phyloP scores from a whole-genome alignment of 177 flowering plant species.

The Tripterygium wilfordii region DNA sequence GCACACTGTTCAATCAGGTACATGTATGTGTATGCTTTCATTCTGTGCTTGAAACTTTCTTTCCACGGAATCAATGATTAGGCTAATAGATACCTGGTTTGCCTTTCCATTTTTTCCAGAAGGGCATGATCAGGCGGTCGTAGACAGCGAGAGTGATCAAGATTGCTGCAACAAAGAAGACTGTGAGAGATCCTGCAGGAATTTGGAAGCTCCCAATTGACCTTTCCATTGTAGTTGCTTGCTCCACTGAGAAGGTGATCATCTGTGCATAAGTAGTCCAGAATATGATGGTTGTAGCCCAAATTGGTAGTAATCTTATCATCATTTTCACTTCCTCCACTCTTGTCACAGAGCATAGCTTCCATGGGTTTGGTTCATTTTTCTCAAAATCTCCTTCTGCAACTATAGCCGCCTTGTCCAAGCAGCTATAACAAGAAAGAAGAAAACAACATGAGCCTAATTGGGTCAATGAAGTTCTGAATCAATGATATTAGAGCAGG shows the following conservation, averaged over 20 bases:
- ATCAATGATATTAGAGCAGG: not conserved
- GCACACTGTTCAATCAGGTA: slow-evolving; percentile 4
- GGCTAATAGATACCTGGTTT: slow-evolving; percentile 68
- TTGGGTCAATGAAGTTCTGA: not conserved
- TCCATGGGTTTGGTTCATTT: slow-evolving; percentile 18
- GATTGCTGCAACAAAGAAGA: slow-evolving; percentile 48
- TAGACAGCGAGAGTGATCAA: slow-evolving; percentile 38
- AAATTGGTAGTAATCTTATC: slow-evolving; percentile 26
- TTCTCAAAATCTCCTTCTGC: slow-evolving; percentile 19
- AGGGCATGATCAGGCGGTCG: slow-evolving; percentile 52
- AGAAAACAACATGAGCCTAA: slow-evolving; percentile 4
- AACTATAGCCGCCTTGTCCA: slow-evolving; percentile 40
- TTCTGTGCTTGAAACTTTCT: slow-evolving; percentile 22
- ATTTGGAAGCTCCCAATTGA: slow-evolving; percentile 49
- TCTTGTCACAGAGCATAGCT: slow-evolving; percentile 23
- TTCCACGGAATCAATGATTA: too few species aligned
- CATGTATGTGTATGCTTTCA: slow-evolving; percentile 44
- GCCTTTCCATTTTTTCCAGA: slow-evolving; percentile 58
- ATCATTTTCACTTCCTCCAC: slow-evolving; percentile 39
- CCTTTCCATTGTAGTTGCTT: slow-evolving; percentile 69
- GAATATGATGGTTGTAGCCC: slow-evolving; percentile 39
- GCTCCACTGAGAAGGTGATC: slow-evolving; percentile 84
- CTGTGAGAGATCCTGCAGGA: slow-evolving; percentile 63
- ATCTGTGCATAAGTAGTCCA: slow-evolving; percentile 31
- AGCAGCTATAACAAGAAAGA: slow-evolving; percentile 6